Conservation (phyloP, 257 asterid genomes). For the Linaria vulgaris region DNA sequence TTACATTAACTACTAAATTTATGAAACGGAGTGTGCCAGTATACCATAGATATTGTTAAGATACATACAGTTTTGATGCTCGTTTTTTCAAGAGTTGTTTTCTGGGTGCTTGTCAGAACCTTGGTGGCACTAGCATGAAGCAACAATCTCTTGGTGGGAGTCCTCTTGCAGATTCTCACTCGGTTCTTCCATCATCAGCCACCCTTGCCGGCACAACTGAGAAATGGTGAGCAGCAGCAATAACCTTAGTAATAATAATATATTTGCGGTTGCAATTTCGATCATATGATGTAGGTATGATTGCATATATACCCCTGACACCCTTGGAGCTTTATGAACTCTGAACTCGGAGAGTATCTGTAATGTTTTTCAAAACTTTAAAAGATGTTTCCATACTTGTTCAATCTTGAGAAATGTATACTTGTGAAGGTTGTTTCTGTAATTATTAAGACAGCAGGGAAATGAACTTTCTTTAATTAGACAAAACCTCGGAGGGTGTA, state of each 20-base stretch:
- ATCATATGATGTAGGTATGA: background rate
- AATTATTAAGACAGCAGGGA: too few species aligned
- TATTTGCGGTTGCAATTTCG: background rate
- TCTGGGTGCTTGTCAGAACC: conserved; percentile 37
- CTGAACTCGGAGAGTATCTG: too few species aligned
- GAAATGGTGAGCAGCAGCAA: conserved; percentile 42
- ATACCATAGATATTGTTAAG: conserved; percentile 29
- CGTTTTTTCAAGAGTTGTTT: conserved; percentile 37
- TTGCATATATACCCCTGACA: too few species aligned
- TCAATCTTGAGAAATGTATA: too few species aligned
- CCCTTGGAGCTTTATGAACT: too few species aligned
- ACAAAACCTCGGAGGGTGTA: background rate
- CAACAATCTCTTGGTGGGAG: conserved; percentile 49
- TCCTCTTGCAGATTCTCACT: conserved; percentile 38
- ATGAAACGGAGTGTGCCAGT: conserved; percentile 31
- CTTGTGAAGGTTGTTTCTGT: too few species aligned
- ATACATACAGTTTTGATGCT: conserved; percentile 36
- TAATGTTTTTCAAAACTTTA: too few species aligned
- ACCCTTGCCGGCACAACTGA: conserved; percentile 45
- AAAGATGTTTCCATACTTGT: too few species aligned
- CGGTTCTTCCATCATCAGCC: conserved; percentile 34
- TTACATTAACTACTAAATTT: conserved; percentile 26
- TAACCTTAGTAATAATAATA: background rate
- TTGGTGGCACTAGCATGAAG: conserved; percentile 35
- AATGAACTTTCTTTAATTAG: too few species aligned